Evolutionary conservation across 225 moss, liverwort and hornwort species (phyloP).

Genomic region (Marchantia polymorpha): DNA sequence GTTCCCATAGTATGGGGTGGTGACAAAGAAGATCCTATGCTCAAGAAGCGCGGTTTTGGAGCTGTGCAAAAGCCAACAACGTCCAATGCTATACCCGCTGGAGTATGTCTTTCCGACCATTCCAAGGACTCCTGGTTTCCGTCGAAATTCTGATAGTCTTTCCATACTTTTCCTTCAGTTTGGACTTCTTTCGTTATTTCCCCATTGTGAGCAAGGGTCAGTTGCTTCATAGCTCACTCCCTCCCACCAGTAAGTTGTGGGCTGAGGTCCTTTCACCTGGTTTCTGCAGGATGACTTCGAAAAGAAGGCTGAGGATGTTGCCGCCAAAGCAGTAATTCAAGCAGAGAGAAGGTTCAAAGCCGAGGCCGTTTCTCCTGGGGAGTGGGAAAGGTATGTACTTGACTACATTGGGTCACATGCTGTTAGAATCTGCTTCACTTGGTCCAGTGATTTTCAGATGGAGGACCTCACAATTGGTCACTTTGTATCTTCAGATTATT

Average conservation of each 20-base stretch:
- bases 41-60: slow-evolving; percentile 76
- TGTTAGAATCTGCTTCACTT: background rate
- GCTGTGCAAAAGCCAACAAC: slow-evolving; percentile 40
- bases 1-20: slow-evolving; percentile 74
- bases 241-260: background rate
- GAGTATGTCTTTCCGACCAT: slow-evolving; percentile 41
- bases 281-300: slow-evolving; percentile 72
- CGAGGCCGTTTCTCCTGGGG: slow-evolving; percentile 56
- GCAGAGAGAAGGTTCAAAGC: slow-evolving; percentile 73
- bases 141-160: background rate
- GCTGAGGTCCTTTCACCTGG: slow-evolving; percentile 12
- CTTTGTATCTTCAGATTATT: too few species aligned
- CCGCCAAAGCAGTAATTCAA: slow-evolving; percentile 65
- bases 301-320: slow-evolving; percentile 66
- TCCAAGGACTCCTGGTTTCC: background rate
- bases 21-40: slow-evolving; percentile 39
- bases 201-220: background rate
- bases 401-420: background rate
- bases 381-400: slow-evolving; percentile 76
- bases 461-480: too few species aligned
- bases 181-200: background rate
- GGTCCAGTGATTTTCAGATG: background rate
- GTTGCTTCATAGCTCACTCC: background rate
- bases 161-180: background rate
- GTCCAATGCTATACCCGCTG: slow-evolving; percentile 30